Evolutionary conservation across 164 flowering plant genomes (phyloP), one percentile per base, ranked within the genome.

Genomic region (Warburgia ugandensis): DNA sequence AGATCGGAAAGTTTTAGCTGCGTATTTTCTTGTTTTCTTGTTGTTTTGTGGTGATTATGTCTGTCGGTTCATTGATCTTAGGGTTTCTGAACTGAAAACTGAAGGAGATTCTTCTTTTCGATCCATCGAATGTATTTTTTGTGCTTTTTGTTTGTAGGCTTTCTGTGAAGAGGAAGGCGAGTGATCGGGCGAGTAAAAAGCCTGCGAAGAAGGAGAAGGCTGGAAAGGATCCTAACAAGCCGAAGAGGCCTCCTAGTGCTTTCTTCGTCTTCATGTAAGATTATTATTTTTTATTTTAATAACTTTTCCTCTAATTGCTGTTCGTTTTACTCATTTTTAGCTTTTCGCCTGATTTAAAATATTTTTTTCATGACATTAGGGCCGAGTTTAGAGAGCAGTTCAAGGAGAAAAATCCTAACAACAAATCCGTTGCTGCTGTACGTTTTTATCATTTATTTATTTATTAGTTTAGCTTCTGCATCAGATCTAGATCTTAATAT

Each of bases 221-320:
- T 2, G 77, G 48, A 17, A 86, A 87, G 73, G 96, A 87, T 63
- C 96, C 96, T 2, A 87, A 87, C 79, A 84, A 75, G 76, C 94
- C 95, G 0, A 86, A 86, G 69, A 78, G 86, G 78, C 95, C 95
- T n/a, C 71, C 86, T 2, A 86, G 91, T 64, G 95, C 95, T 38
- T 86, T 86, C 64, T 86, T 86, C 59, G 87, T 86, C 27, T 86
- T 86, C 86, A 78, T 86, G 91, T 86, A 65, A 55, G 48, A n/a
- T n/a, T n/a, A n/a, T n/a, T 11, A 21, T 35, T 22, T 10, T 29
- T 1, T 44, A 4, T 51, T 20, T 9, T 49, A n/a, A n/a, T n/a
- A n/a, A n/a, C n/a, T n/a, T n/a, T n/a, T 12, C 3, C 4, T 4
- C 11, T 30, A 47, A 28, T 10, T 45, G 17, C 7, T 1, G 6